These are phyloP conservation scores for Rhododendron ferrugineum DNA, from an alignment of 148 eudicot species.

Conservation along the genomic window DNA sequence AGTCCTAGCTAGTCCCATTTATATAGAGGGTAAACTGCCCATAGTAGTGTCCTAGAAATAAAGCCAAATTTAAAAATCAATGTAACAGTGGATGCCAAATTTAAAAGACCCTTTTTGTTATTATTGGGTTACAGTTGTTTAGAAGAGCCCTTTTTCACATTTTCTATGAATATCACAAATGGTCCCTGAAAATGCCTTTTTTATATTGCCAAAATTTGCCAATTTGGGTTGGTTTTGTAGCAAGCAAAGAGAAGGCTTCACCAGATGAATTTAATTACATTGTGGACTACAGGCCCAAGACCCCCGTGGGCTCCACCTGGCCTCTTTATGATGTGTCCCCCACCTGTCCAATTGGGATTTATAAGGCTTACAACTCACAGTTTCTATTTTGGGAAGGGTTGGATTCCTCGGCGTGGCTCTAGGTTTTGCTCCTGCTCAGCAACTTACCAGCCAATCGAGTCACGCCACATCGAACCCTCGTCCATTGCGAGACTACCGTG, in stretches of 20 bases:
- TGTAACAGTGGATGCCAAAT: not conserved
- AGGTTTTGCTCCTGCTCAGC: not conserved
- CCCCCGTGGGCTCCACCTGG: not conserved
- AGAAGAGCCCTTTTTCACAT: not conserved
- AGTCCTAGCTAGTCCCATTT: not conserved
- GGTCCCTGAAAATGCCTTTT: not conserved
- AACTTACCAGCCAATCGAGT: not conserved
- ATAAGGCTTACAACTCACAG: constrained; percentile 16
- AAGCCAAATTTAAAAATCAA: not conserved
- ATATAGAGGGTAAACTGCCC: not conserved
- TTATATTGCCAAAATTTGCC: not conserved
- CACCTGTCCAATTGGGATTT: constrained; percentile 14
- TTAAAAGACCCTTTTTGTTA: not conserved
- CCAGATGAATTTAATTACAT: not conserved
- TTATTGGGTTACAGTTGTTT: not conserved
- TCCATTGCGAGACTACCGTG: fast-evolving
- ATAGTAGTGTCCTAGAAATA: not conserved
- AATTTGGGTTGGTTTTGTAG: not conserved
- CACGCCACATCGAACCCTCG: not conserved
- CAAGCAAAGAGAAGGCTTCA: not conserved
- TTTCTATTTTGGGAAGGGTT: not conserved
- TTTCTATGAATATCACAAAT: not conserved
- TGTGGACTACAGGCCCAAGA: not conserved
- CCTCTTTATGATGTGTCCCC: constrained; percentile 9
- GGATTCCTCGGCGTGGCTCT: not conserved